Conservation (phyloP, 2,329 filamentous ascomycete species). For the Alternaria dauci region DNA sequence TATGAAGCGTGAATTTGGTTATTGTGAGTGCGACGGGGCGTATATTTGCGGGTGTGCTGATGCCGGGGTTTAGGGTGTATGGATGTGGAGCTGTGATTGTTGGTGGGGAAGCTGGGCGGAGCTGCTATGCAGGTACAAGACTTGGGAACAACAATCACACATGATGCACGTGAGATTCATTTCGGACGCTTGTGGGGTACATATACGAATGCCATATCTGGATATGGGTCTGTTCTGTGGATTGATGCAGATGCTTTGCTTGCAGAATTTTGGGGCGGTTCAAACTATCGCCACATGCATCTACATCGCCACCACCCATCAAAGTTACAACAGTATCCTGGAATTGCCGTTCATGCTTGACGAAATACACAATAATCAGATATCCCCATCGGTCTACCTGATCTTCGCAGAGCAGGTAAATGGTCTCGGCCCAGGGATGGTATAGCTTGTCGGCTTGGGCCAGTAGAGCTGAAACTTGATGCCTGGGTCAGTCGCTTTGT, state of each 20-base stretch:
- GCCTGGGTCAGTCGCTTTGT: constrained; percentile 40
- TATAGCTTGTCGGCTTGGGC: constrained; percentile 52
- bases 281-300: not conserved
- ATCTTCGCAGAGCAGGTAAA: constrained; percentile 52
- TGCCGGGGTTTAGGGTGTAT: constrained; percentile 4
- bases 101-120: constrained; percentile 5
- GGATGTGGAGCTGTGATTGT: constrained; percentile 14
- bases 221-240: not conserved
- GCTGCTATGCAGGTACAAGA: not conserved
- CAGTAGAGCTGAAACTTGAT: constrained; percentile 47
- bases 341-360: not conserved
- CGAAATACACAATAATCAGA: not conserved
- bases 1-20: not conserved
- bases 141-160: not conserved
- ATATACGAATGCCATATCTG: not conserved
- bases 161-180: not conserved
- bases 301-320: not conserved
- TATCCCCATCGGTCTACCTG: not conserved
- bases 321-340: not conserved
- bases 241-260: not conserved
- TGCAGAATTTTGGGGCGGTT: not conserved
- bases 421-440: constrained; percentile 56
- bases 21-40: not conserved
- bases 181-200: constrained; percentile 5
- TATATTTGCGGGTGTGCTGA: not conserved